phyloP scores from a whole-genome alignment of 2,329 filamentous ascomycete genomes.

The Microcyclosporella mali region DNA sequence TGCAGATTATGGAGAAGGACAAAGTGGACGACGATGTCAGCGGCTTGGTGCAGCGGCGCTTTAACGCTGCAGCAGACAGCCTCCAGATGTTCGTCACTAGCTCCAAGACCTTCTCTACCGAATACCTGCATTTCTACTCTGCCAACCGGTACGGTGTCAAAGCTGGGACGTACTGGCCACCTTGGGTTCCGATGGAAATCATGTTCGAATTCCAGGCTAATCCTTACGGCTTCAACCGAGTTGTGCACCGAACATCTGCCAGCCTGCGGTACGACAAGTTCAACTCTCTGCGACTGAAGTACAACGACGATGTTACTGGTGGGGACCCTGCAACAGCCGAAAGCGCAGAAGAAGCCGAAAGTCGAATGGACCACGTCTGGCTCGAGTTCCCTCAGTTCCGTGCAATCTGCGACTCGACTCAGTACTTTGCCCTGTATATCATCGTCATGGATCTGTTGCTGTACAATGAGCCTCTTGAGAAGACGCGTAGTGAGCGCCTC shows the following conservation, averaged over 20 bases:
- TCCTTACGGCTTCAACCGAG: conserved; percentile 94
- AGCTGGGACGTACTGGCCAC: conserved; percentile 83
- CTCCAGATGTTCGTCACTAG: conserved; percentile 97
- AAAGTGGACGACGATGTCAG: conserved; percentile 88
- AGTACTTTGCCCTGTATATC: conserved; percentile 97
- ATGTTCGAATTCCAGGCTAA: conserved; percentile 95
- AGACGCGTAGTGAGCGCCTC: conserved; percentile 88
- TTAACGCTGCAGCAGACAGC: conserved; percentile 93
- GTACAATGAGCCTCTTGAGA: conserved; percentile 93
- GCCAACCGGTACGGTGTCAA: conserved; percentile 87
- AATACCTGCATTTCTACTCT: conserved; percentile 85
- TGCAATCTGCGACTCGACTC: conserved; percentile 91
- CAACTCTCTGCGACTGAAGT: conserved; percentile 93
- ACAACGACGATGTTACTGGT: conserved; percentile 83
- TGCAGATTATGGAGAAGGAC: conserved; percentile 97
- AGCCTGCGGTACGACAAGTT: conserved; percentile 95
- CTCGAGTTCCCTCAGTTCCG: conserved; percentile 92
- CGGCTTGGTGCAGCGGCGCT: conserved; percentile 88
- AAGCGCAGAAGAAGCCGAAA: conserved; percentile 46
- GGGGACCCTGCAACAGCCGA: conserved; percentile 44
- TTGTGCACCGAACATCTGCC: conserved; percentile 94
- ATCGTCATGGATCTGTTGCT: conserved; percentile 93
- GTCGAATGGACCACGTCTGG: conserved; percentile 90
- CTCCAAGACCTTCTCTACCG: conserved; percentile 79
- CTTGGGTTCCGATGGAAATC: conserved; percentile 96